A percentile compares a stretch with the other conserved stretches of the same genome.
Evolutionary conservation across 352 stramenopile species (phyloP).

Genomic region (Phytophthora colocasiae): DNA sequence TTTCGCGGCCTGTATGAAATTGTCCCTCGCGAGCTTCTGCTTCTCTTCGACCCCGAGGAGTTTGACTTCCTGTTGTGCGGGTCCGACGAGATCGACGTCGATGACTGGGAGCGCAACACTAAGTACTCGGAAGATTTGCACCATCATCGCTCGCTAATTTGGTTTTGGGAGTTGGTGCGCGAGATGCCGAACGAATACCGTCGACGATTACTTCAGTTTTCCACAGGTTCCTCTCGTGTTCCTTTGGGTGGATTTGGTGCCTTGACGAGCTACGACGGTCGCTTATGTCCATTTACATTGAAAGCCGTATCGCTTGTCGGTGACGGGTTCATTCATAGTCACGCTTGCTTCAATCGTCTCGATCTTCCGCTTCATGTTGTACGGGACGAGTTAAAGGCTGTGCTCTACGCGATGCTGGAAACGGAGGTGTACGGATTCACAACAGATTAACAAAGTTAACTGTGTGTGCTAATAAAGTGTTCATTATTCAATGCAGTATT

Average conservation of each 20-base stretch:
- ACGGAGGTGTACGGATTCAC: conserved; percentile 71
- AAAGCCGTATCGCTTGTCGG: conserved; percentile 43
- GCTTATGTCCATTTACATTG: conserved; percentile 57
- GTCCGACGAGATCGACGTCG: conserved; percentile 92
- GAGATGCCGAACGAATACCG: conserved; percentile 58
- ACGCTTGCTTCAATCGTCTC: conserved; percentile 85
- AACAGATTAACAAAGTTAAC: no score
- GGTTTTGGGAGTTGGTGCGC: conserved; percentile 79
- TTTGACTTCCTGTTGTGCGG: conserved; percentile 95
- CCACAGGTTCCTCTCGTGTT: conserved; percentile 62
- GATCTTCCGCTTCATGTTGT: conserved; percentile 94
- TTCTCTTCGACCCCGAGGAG: conserved; percentile 96
- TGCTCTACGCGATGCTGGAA: conserved; percentile 56
- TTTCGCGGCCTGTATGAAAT: conserved; percentile 95
- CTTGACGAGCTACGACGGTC: conserved; percentile 62
- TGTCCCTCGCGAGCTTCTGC: conserved; percentile 90
- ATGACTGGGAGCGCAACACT: conserved; percentile 93
- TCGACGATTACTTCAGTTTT: conserved; percentile 58
- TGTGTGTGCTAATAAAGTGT: conserved; percentile 8
- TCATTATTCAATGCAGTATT: conserved; percentile 14
- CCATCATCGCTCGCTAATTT: conserved; percentile 29
- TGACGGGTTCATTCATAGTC: conserved; percentile 53
- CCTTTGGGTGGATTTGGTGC: conserved; percentile 55
- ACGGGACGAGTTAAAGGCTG: conserved; percentile 72
- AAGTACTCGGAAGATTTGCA: conserved; percentile 42